Base-by-base conservation (phyloP, 106 monocot genomes). In the Allium cepa region DNA sequence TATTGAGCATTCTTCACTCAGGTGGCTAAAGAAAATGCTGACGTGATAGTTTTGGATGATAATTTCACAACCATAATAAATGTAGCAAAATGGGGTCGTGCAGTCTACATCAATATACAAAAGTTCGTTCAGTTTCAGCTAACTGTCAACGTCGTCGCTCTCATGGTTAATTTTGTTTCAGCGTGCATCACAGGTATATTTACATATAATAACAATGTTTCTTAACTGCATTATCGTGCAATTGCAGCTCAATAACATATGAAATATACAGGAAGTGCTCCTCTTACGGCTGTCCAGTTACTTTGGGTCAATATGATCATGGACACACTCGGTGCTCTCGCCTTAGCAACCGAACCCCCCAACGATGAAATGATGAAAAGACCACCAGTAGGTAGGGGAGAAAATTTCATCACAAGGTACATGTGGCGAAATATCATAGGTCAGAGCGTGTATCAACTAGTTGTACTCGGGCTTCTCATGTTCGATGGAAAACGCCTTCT, bases 281-380 rank as follows among this genome's bases (percentile, higher is more conserved):
- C 99, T 59, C 87, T 99, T 62, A 99, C 99, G 48, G 91, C 88
- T 57, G 99, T 99, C n/a, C 99, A 99, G 75, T 74, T 99, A 70
- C 90, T 93, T 46, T 99, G 99, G 99, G 93, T 99, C 53, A 99
- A 99, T 79, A 82, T 99, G 87, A 93, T 99, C 27, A 99, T 99
- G 99, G 99, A 99, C 60, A 99, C 92, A 4, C 80, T 99, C 11
- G 99, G 99, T 53, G 99, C 93, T 69, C 73, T 99, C 75, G 99
- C 93, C 60, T 73, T 99, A 76, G 99, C 99, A 73, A 99, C 93
- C 26, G 99, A 99, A 50, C 99, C 92, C 53, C 97, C 97, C 12
- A 80, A 85, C 72, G 92, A 90, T 61, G 80, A 82, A 59, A 73
- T 99, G 84, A 90, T 99, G 99, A 80, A 79, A 73, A 81, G 87